These are phyloP conservation scores for Hanseniaspora jakobsenii DNA, from an alignment of 805 yeast genomes.

Conservation along the genomic window DNA sequence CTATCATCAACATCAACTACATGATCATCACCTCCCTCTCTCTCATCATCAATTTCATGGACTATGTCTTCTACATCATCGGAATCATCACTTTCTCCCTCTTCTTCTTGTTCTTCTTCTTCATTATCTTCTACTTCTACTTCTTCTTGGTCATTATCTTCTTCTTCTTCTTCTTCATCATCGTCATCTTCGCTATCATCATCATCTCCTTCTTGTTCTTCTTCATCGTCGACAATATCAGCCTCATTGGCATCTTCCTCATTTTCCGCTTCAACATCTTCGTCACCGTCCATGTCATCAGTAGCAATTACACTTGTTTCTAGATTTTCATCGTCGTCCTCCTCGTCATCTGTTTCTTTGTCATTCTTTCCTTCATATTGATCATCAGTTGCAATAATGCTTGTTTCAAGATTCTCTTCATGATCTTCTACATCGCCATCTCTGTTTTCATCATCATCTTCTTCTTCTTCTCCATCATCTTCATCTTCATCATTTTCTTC, in stretches of 20 bases:
- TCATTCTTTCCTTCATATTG: too few species aligned
- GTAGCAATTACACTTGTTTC: slow-evolving; percentile 24
- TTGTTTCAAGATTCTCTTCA: too few species aligned
- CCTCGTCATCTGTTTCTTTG: neutral
- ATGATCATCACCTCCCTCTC: slow-evolving; percentile 17
- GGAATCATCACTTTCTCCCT: slow-evolving; percentile 18
- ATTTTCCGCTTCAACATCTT: slow-evolving; percentile 19
- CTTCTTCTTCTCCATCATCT: slow-evolving; percentile 15
- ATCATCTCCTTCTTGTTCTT: slow-evolving; percentile 15
- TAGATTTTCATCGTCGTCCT: neutral
- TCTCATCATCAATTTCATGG: slow-evolving; percentile 21
- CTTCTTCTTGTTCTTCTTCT: slow-evolving; percentile 21
- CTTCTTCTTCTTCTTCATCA: slow-evolving; percentile 14
- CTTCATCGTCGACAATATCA: slow-evolving; percentile 15
- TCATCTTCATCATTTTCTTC: slow-evolving; percentile 19
- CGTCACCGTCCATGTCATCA: slow-evolving; percentile 25
- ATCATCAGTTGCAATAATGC: too few species aligned
- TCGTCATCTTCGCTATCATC: slow-evolving; percentile 17
- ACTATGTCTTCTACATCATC: slow-evolving; percentile 19
- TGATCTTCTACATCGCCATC: too few species aligned
- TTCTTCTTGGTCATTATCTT: slow-evolving; percentile 13
- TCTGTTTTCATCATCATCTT: too few species aligned
- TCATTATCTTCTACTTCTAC: slow-evolving; percentile 2
- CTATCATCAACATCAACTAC: too few species aligned
- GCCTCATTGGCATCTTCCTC: slow-evolving; percentile 17